Evolutionary conservation across 768 basidiomycete species (phyloP).

Genomic region (Fomitopsis serialis): DNA sequence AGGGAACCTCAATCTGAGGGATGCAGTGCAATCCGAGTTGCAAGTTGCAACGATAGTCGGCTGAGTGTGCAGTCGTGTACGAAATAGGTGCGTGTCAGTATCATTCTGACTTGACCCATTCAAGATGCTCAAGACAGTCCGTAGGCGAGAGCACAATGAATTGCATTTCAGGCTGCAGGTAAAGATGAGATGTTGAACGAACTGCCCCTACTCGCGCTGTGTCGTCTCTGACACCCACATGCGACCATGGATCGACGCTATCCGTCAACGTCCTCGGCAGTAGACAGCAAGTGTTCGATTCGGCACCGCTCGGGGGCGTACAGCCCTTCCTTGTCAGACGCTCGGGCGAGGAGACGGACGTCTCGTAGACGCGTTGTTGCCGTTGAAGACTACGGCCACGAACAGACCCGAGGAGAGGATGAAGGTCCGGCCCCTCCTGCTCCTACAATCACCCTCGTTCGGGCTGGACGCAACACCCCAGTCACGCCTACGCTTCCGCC

Average conservation of each 20-base stretch:
- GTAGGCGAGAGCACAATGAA: background rate
- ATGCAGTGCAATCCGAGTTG: too few species aligned
- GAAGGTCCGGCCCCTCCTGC: too few species aligned
- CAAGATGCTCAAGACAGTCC: background rate
- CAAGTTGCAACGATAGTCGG: too few species aligned
- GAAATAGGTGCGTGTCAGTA: background rate
- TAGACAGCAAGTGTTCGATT: conserved; percentile 8
- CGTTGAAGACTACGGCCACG: background rate
- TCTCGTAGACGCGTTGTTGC: background rate
- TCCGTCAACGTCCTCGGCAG: conserved; percentile 14
- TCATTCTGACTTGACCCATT: background rate
- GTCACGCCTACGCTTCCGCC: conserved; percentile 9
- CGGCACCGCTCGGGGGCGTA: conserved; percentile 20
- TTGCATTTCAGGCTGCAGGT: background rate
- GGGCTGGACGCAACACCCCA: conserved; percentile 3
- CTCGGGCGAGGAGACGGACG: background rate
- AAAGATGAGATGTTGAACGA: background rate
- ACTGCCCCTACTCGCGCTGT: conserved; percentile 1
- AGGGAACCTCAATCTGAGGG: too few species aligned
- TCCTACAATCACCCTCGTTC: conserved; percentile 18
- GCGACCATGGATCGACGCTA: conserved; percentile 14
- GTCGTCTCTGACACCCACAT: background rate
- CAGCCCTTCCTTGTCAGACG: conserved; percentile 7
- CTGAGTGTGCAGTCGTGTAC: background rate
- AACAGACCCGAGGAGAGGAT: conserved; percentile 2